phyloP scores from a whole-genome alignment of 2,329 filamentous ascomycete species.

The Bertia moriformis region DNA sequence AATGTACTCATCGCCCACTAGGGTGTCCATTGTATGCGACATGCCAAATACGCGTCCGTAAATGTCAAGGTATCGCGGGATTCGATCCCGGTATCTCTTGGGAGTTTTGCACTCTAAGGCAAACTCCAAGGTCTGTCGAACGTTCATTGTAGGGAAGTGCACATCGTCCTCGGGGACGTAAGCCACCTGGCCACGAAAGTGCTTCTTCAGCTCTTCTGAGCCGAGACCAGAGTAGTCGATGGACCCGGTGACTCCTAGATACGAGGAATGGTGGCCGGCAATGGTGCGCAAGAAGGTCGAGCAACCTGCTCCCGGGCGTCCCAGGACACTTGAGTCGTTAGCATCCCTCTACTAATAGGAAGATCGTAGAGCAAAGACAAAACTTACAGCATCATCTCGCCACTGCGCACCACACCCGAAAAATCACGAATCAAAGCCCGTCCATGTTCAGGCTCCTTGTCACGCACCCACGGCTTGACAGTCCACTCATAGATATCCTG shows the following conservation, averaged over 20 bases:
- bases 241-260: conserved; percentile 34
- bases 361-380: too few relatives aligned
- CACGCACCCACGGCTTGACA: not conserved
- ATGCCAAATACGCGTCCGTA: conserved; percentile 39
- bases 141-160: conserved; percentile 23
- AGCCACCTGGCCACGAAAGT: not conserved
- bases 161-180: not conserved
- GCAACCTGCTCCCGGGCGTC: conserved; percentile 40
- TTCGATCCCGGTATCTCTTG: conserved; percentile 21
- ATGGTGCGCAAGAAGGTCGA: conserved; percentile 56
- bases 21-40: conserved; percentile 34
- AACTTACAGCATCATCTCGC: not conserved
- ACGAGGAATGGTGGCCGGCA: conserved; percentile 46
- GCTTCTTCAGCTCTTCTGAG: not conserved
- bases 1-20: conserved; percentile 36
- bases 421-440: not conserved
- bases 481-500: not conserved
- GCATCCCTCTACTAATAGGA: conserved; percentile 28
- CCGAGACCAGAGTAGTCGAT: conserved; percentile 44
- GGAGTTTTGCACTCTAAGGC: conserved; percentile 30
- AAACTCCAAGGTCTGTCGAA: conserved; percentile 40
- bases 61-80: conserved; percentile 32
- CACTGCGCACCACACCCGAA: not conserved
- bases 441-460: not conserved
- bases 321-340: conserved; percentile 42